A percentile compares a stretch with the other conserved stretches of the same genome.
Evolutionary conservation across 306 rosid genomes (phyloP).

Genomic region (Rosa rugosa): DNA sequence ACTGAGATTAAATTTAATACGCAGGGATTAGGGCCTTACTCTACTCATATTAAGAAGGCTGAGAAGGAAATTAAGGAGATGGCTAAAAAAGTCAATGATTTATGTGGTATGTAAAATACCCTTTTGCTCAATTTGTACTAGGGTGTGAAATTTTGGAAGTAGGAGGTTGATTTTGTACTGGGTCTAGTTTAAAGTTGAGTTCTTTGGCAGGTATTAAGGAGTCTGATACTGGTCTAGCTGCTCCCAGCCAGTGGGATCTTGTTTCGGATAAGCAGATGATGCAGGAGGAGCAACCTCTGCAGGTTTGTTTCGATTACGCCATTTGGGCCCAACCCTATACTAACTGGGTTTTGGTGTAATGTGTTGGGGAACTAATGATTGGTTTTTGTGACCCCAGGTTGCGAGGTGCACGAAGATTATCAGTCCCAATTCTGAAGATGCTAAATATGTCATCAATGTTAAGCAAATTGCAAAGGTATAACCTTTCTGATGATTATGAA

Average conservation of each 20-base stretch:
- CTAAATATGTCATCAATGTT: conserved; percentile 92
- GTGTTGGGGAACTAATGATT: conserved; percentile 22
- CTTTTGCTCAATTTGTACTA: conserved; percentile 5
- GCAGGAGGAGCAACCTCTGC: conserved; percentile 99
- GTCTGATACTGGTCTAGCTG: conserved; percentile 98
- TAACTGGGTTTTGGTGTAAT: neutral
- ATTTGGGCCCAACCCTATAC: neutral
- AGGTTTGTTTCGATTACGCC: conserved; percentile 41
- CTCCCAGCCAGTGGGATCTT: conserved; percentile 99
- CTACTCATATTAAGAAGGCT: conserved; percentile 69
- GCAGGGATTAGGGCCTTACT: conserved; percentile 98
- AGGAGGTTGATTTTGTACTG: neutral
- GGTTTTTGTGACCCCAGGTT: conserved; percentile 53
- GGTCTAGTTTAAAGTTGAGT: neutral
- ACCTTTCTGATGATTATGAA: neutral
- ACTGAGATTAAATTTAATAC: conserved; percentile 15
- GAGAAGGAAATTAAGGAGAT: conserved; percentile 94
- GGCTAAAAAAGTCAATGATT: conserved; percentile 97
- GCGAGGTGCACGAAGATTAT: conserved; percentile 98
- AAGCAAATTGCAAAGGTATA: conserved; percentile 96
- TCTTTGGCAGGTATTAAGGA: conserved; percentile 78
- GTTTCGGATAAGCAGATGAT: conserved; percentile 99
- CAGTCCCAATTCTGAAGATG: conserved; percentile 96
- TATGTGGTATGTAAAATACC: conserved; percentile 55
- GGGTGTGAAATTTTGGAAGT: neutral